Conservation (phyloP, 208 protist species). For the Angomonas ambiguus region DNA sequence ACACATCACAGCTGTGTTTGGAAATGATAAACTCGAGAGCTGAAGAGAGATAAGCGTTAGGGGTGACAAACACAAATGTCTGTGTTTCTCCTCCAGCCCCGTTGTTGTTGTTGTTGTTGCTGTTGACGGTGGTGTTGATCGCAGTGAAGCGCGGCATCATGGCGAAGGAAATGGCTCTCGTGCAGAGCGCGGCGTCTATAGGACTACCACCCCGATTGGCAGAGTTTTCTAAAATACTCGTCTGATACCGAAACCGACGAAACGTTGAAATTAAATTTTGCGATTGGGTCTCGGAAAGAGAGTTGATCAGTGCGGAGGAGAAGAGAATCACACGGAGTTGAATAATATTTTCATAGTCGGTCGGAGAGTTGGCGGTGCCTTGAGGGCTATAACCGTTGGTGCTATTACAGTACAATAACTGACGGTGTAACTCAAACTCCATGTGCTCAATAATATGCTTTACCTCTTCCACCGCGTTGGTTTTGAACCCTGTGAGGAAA, state of each 20-base stretch:
- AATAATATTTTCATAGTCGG: slow-evolving; percentile 10
- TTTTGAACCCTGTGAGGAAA: slow-evolving; percentile 61
- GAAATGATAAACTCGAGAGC: slow-evolving; percentile 42
- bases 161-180: slow-evolving; percentile 40
- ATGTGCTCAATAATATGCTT: slow-evolving; percentile 35
- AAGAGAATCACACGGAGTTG: slow-evolving; percentile 62
- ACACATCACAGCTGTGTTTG: slow-evolving; percentile 21
- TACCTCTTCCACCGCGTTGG: slow-evolving; percentile 39
- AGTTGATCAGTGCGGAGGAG: slow-evolving; percentile 48
- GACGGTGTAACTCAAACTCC: slow-evolving; percentile 28
- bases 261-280: slow-evolving; percentile 46
- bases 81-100: slow-evolving; percentile 8
- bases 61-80: slow-evolving; percentile 23
- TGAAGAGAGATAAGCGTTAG: slow-evolving; percentile 60
- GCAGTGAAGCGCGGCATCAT: slow-evolving; percentile 19
- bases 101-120: not conserved
- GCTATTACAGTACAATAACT: slow-evolving; percentile 29
- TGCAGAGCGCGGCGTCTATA: slow-evolving; percentile 72
- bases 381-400: not conserved
- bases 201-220: slow-evolving; percentile 49
- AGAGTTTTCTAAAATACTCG: slow-evolving; percentile 50
- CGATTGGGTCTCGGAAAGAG: slow-evolving; percentile 32
- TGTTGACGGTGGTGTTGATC: not conserved
- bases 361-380: not conserved
- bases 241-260: slow-evolving; percentile 66